These are phyloP conservation scores for Fusarium sp. DNA, from an alignment of 2,329 filamentous ascomycete genomes.

Conservation along the genomic window DNA sequence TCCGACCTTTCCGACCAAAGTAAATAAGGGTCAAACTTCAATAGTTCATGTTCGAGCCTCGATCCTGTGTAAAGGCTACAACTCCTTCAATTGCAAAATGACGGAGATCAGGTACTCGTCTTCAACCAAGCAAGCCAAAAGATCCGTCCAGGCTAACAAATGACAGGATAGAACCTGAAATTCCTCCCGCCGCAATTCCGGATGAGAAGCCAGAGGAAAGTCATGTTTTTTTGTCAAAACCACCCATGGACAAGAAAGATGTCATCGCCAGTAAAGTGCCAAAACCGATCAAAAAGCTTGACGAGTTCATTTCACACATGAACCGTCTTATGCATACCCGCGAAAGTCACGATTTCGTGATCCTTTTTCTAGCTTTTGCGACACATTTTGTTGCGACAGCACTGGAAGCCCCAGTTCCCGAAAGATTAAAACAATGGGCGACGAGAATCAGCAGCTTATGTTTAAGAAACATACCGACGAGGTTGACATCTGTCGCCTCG, in stretches of 20 bases:
- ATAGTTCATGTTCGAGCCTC: not conserved
- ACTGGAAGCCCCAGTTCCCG: conserved; percentile 15
- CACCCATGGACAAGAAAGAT: rapidly evolving
- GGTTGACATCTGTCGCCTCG: not conserved
- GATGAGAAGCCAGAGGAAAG: not conserved
- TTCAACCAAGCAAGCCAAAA: rapidly evolving
- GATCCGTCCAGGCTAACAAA: not conserved
- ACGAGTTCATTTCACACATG: conserved; percentile 22
- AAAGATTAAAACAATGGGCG: not conserved
- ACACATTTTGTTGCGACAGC: conserved; percentile 22
- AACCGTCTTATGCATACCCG: conserved; percentile 30
- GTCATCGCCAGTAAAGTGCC: not conserved
- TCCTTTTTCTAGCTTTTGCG: conserved; percentile 31
- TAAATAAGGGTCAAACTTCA: not conserved
- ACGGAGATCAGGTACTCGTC: not conserved
- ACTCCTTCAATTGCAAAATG: not conserved
- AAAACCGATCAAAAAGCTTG: conserved; percentile 10
- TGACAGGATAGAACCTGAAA: not conserved
- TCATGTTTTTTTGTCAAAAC: not conserved
- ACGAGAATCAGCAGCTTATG: rapidly evolving
- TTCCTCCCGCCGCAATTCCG: not conserved
- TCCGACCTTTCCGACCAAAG: not conserved
- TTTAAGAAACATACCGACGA: not conserved
- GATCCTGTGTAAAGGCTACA: rapidly evolving
- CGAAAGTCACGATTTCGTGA: conserved; percentile 26